Conservation (phyloP, 208 protist species). For the Trypanosoma congolense region DNA sequence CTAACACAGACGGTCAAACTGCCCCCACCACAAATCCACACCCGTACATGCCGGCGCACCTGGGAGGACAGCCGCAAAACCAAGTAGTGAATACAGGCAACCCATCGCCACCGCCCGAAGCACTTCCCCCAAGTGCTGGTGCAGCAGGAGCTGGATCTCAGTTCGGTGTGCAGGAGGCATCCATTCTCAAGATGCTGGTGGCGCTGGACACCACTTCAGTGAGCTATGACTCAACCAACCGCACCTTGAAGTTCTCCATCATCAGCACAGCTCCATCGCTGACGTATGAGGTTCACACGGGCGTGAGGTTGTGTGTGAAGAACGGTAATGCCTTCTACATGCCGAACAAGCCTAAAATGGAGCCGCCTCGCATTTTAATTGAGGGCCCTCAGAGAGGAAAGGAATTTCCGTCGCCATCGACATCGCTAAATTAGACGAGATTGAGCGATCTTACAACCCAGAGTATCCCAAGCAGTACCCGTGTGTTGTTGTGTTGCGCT, state of each 20-base stretch:
- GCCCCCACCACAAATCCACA: background rate
- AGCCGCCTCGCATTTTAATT: slow-evolving; percentile 64
- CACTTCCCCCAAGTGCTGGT: slow-evolving; percentile 23
- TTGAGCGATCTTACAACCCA: slow-evolving; percentile 82
- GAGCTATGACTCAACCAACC: slow-evolving; percentile 52
- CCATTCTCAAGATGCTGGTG: slow-evolving; percentile 89
- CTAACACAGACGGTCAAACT: background rate
- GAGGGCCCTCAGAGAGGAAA: slow-evolving; percentile 66
- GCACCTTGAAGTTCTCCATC: slow-evolving; percentile 75
- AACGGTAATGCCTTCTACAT: slow-evolving; percentile 69
- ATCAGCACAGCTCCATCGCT: slow-evolving; percentile 62
- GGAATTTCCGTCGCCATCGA: slow-evolving; percentile 78
- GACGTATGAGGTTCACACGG: slow-evolving; percentile 88
- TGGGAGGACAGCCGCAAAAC: slow-evolving; percentile 63
- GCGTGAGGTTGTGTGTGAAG: slow-evolving; percentile 83
- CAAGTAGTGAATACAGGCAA: slow-evolving; percentile 9
- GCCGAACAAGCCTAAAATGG: slow-evolving; percentile 88
- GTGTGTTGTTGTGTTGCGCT: slow-evolving; percentile 87
- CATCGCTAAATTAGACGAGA: slow-evolving; percentile 67
- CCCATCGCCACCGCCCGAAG: slow-evolving; percentile 23
- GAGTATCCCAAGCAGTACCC: slow-evolving; percentile 89
- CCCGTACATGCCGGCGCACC: slow-evolving; percentile 60
- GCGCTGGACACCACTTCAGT: slow-evolving; percentile 85
- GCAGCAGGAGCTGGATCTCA: too few species aligned
- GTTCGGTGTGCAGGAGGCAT: slow-evolving; percentile 76